A percentile compares a stretch with the other conserved stretches of the same genome.
Conservation (phyloP, 1,284 basidiomycete species). For the Apiotrichum mycotoxinovorans region DNA sequence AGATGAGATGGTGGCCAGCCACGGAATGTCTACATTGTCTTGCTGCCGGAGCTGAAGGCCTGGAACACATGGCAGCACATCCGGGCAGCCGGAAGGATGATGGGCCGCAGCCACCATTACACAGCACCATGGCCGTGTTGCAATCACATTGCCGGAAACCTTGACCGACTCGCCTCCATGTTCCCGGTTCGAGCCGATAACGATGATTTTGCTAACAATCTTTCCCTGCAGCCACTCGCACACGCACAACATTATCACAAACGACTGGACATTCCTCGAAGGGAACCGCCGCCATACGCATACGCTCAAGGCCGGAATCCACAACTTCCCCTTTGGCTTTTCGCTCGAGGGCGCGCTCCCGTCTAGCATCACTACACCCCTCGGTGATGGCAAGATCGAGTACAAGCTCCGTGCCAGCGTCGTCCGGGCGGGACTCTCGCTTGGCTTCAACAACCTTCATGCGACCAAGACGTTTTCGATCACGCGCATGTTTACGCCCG, state of each 20-base stretch:
- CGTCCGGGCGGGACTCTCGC: conserved; percentile 59
- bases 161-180: not conserved
- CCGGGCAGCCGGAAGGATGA: no score
- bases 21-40: no score
- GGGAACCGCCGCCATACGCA: conserved; percentile 71
- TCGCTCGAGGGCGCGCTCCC: conserved; percentile 79
- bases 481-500: conserved; percentile 67
- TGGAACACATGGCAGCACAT: no score
- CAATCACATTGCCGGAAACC: not conserved
- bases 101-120: no score
- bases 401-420: conserved; percentile 86
- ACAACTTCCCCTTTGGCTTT: conserved; percentile 72
- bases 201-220: not conserved
- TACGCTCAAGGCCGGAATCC: conserved; percentile 66
- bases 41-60: no score
- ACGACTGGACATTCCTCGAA: conserved; percentile 71
- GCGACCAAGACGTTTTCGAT: conserved; percentile 62
- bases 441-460: conserved; percentile 62
- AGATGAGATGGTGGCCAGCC: no score
- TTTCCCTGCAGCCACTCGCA: conserved; percentile 54
- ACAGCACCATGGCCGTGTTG: no score
- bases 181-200: not conserved
- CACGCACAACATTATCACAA: conserved; percentile 66
- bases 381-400: conserved; percentile 60
- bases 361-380: conserved; percentile 63